Percentiles rank a stretch among this genome's conserved stretches.
Evolutionary conservation across 768 basidiomycete species (phyloP).

Genomic region (Amanita brunnescens): DNA sequence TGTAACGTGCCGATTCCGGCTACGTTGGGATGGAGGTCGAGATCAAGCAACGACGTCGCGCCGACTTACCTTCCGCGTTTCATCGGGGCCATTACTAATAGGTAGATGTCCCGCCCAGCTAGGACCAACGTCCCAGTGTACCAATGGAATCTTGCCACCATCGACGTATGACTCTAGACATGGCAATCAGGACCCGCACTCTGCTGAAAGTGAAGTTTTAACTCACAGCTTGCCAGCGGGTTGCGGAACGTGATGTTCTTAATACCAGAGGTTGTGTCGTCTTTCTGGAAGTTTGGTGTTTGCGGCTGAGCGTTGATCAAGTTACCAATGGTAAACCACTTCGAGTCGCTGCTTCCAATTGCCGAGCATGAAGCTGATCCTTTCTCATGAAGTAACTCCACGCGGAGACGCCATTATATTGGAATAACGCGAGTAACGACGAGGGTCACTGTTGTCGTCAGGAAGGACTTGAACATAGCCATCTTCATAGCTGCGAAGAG

Average conservation of each 20-base stretch:
- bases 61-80: constrained; percentile 51
- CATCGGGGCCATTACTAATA: constrained; percentile 48
- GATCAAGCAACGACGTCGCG: too few relatives aligned
- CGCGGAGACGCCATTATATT: neutral
- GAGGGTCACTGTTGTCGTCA: neutral
- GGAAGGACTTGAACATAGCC: neutral
- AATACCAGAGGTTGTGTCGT: too few relatives aligned
- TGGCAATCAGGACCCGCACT: neutral
- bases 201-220: neutral
- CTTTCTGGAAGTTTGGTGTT: neutral
- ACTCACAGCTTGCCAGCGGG: constrained; percentile 50
- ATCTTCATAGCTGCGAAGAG: too few relatives aligned
- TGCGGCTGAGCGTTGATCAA: neutral
- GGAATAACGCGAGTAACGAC: neutral
- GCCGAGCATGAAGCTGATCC: neutral
- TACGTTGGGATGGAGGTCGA: too few relatives aligned
- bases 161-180: constrained; percentile 58
- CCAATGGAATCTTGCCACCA: constrained; percentile 54
- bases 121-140: constrained; percentile 66
- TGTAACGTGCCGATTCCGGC: too few relatives aligned
- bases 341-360: neutral
- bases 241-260: constrained; percentile 62
- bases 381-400: neutral
- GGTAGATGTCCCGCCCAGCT: constrained; percentile 71
- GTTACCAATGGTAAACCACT: neutral